Conservation (phyloP, 805 yeast genomes). For the Maudiozyma serrabonitensis region DNA sequence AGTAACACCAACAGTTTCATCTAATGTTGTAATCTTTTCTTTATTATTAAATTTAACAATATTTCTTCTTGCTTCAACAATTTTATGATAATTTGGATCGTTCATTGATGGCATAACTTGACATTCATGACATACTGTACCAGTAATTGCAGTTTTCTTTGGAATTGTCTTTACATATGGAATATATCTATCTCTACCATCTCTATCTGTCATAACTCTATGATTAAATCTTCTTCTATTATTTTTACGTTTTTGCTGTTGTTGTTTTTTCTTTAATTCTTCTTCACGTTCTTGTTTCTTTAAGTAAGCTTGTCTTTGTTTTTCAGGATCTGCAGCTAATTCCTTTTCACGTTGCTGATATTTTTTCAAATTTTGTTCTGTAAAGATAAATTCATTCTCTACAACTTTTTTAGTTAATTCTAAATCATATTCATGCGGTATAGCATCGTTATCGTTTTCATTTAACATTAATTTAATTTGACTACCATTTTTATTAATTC, state of each 20-base stretch:
- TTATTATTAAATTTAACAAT: conserved; percentile 40
- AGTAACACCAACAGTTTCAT: conserved; percentile 78
- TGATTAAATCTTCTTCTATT: conserved; percentile 26
- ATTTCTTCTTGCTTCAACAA: conserved; percentile 47
- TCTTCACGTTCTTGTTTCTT: conserved; percentile 29
- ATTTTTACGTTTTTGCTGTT: conserved; percentile 32
- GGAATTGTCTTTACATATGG: conserved; percentile 86
- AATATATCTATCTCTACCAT: conserved; percentile 41
- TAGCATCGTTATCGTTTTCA: conserved; percentile 37
- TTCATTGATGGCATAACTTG: conserved; percentile 69
- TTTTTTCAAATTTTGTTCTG: conserved; percentile 69
- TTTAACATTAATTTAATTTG: conserved; percentile 49
- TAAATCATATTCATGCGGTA: conserved; percentile 82
- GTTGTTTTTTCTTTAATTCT: conserved; percentile 30
- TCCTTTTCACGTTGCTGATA: conserved; percentile 34
- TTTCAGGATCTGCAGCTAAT: conserved; percentile 30
- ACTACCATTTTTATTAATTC: conserved; percentile 48
- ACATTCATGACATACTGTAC: conserved; percentile 89
- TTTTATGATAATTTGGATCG: conserved; percentile 61
- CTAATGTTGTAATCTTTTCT: conserved; percentile 57
- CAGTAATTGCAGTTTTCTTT: conserved; percentile 73
- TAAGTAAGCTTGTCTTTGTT: conserved; percentile 28
- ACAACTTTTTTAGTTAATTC: conserved; percentile 70
- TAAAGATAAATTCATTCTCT: conserved; percentile 76
- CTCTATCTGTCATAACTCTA: conserved; percentile 32